Evolutionary conservation across 805 yeast species (phyloP).

Genomic region (Myxozyma udenii): DNA sequence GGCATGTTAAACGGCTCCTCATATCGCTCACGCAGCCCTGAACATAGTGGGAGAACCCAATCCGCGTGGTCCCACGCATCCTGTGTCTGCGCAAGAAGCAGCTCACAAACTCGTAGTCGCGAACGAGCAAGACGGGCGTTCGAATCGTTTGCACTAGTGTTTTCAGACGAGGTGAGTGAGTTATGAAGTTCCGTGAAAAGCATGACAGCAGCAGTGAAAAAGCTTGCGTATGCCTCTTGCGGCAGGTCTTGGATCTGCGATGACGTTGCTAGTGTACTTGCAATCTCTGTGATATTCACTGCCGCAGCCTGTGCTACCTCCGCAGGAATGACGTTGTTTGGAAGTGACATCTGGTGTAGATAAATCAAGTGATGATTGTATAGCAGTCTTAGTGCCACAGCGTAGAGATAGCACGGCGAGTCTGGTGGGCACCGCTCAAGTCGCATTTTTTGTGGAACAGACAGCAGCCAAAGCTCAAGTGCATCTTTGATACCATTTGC

Average conservation of each 20-base stretch:
- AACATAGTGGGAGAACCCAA: conserved; percentile 20
- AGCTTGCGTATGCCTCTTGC: conserved; percentile 16
- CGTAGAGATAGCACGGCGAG: background rate
- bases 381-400: conserved; percentile 12
- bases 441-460: too few relatives aligned
- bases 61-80: conserved; percentile 30
- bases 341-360: conserved; percentile 15
- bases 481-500: too few relatives aligned
- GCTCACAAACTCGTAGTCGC: conserved; percentile 20
- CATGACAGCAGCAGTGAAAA: conserved; percentile 23
- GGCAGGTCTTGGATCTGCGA: conserved; percentile 13
- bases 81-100: conserved; percentile 14
- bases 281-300: conserved; percentile 14
- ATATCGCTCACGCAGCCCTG: background rate
- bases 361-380: conserved; percentile 23
- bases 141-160: background rate
- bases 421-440: too few relatives aligned
- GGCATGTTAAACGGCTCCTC: too few relatives aligned
- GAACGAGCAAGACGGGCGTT: background rate
- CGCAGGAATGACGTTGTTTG: background rate
- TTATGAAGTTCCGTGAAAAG: conserved; percentile 5
- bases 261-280: conserved; percentile 3
- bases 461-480: too few relatives aligned
- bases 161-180: background rate
- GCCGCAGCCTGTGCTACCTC: conserved; percentile 9